Percentiles rank a stretch among this genome's conserved stretches.
phyloP scores from a whole-genome alignment of 208 protist genomes.

The Jaenimonas drosophilae region DNA sequence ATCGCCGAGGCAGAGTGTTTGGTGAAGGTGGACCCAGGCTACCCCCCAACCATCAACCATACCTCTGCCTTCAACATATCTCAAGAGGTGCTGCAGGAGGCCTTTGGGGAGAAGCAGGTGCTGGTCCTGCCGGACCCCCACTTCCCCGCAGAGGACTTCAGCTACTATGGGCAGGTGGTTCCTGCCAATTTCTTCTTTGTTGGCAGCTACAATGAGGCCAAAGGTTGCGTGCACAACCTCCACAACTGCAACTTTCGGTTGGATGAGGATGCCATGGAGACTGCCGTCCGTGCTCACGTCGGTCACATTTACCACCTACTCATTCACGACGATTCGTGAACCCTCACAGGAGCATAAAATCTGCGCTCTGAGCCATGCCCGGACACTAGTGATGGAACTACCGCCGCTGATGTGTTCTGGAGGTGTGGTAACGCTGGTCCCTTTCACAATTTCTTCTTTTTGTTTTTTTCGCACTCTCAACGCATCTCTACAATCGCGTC shows the following conservation, averaged over 20 bases:
- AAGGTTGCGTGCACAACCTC: conserved; percentile 15
- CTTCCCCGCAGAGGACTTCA: conserved; percentile 39
- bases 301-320: conserved; percentile 32
- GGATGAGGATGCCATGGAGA: conserved; percentile 39
- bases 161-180: conserved; percentile 13
- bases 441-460: too few species aligned
- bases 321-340: conserved; percentile 18
- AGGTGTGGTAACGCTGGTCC: too few species aligned
- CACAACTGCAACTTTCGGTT: conserved; percentile 40
- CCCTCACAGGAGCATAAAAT: too few species aligned
- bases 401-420: too few species aligned
- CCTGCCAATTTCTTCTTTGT: conserved; percentile 37
- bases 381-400: too few species aligned
- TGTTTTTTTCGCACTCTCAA: conserved; percentile 8
- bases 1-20: conserved; percentile 18
- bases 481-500: conserved; percentile 1
- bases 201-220: conserved; percentile 22
- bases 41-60: conserved; percentile 38
- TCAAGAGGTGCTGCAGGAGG: conserved; percentile 17
- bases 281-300: conserved; percentile 38
- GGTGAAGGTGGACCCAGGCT: conserved; percentile 19
- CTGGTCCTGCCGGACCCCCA: conserved; percentile 13
- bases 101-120: conserved; percentile 15
- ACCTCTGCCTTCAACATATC: conserved; percentile 18
- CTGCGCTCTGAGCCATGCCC: too few species aligned